Evolutionary conservation across 2,329 filamentous ascomycete genomes (phyloP), one percentile per base, ranked within the genome.

Genomic region (Trichoderma atrobrunneum): DNA sequence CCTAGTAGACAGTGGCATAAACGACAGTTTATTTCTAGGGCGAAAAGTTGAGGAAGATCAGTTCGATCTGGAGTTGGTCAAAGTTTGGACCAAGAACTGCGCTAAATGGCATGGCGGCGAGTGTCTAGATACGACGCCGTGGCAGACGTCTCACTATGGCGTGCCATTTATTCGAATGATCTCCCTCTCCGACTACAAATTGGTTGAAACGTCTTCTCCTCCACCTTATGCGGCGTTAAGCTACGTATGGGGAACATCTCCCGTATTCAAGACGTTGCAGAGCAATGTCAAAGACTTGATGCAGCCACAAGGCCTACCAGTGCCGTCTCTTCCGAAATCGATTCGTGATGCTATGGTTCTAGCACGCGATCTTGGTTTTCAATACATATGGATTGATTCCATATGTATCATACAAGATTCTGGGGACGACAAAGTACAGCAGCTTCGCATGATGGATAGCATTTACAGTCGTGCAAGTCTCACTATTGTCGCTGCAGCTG

Each of bases 351-450:
- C 72, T 5, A 73, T 74, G 32, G 24, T 5, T 56, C 63, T 74
- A 11, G 59, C 64, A 18, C 62, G 60, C 14, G 39, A 59, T 8
- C 63, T 74, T 10, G 72, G 73, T 12, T 51, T 73, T 24, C 28
- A 62, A 21, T 74, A 73, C 59, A 54, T 74, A 12, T 74, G 73
- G 73, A 62, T 74, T 30, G 73, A 74, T 24, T 72, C 73, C 1
- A 16, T 74, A 51, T 74, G 73, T 16, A 74, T 74, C 12, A 56
- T 74, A 11, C 73, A 74, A 56, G 73, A 74, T 18, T 71, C 64
- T 18, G 7, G 1, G 21, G 34, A 24, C 0, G 71, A 71, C 18
- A 73, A 73, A 18, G 36, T 26, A 5, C 66, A 63, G 59, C 71
- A 72, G 43, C 65, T 72, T 14, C 36, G 65, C n/a, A 70, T 72